Conservation (phyloP, 495 filamentous ascomycete species). For the Jackrogersella multiformis region DNA sequence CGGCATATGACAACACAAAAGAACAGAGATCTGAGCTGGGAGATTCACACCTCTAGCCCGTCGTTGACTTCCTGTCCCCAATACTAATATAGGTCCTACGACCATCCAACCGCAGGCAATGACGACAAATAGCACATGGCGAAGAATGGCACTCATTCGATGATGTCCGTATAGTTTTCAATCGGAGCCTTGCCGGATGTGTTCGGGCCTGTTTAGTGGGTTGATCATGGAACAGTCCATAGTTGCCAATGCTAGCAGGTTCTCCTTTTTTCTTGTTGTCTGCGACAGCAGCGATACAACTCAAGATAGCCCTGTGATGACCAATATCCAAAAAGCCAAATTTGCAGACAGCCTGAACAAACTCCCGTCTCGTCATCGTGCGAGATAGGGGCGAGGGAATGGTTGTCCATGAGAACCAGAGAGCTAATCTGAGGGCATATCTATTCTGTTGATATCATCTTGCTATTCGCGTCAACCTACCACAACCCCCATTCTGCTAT, state of each 20-base stretch:
- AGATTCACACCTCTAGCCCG: conserved; percentile 30
- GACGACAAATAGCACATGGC: conserved; percentile 42
- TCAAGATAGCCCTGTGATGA: conserved; percentile 64
- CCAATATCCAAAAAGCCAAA: conserved; percentile 70
- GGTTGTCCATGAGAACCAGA: conserved; percentile 68
- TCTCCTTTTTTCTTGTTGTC: conserved; percentile 34
- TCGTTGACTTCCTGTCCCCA: conserved; percentile 37
- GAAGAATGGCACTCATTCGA: conserved; percentile 40
- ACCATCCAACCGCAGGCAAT: conserved; percentile 37
- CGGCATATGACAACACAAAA: conserved; percentile 44
- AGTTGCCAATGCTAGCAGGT: conserved; percentile 16
- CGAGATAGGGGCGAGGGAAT: conserved; percentile 31
- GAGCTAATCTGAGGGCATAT: conserved; percentile 69
- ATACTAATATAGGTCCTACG: conserved; percentile 18
- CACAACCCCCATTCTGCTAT: not conserved
- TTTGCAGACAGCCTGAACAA: conserved; percentile 64
- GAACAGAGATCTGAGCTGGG: conserved; percentile 59
- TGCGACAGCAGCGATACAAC: conserved; percentile 26
- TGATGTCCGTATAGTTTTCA: conserved; percentile 66
- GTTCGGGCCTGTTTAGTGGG: conserved; percentile 19
- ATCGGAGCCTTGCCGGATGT: conserved; percentile 58
- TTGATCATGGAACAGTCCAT: conserved; percentile 8
- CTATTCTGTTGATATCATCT: conserved; percentile 9
- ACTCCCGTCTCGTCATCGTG: conserved; percentile 21
- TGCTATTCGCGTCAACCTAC: not conserved